Percentiles rank a stretch among this genome's conserved stretches.
Evolutionary conservation across 2,329 filamentous ascomycete genomes (phyloP).

Genomic region (Sphaerulina musiva): DNA sequence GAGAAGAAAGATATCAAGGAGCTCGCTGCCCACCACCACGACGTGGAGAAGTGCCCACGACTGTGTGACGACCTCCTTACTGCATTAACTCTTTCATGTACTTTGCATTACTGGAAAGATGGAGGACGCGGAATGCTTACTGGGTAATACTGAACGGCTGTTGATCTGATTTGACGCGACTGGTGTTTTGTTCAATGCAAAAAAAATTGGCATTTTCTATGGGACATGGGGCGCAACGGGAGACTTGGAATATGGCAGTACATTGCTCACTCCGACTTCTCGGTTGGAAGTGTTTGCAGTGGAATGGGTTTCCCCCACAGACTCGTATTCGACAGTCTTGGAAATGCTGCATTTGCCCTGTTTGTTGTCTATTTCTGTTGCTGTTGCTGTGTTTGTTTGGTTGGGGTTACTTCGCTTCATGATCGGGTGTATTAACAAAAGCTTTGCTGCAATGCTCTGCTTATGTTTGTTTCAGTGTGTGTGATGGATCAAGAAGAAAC

Average conservation of each 20-base stretch:
- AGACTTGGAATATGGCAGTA: neutral
- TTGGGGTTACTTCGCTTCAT: slow-evolving; percentile 4
- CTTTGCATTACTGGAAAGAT: slow-evolving; percentile 8
- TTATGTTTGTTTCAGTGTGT: slow-evolving; percentile 3
- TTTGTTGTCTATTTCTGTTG: neutral
- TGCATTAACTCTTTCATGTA: slow-evolving; percentile 6
- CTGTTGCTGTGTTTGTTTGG: neutral
- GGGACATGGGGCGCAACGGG: slow-evolving; percentile 1
- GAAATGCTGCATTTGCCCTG: slow-evolving; percentile 2
- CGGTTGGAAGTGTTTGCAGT: neutral
- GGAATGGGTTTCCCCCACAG: neutral
- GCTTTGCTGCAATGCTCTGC: slow-evolving; percentile 6
- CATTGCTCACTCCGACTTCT: neutral
- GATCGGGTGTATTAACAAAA: slow-evolving; percentile 13
- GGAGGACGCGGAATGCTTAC: slow-evolving; percentile 2
- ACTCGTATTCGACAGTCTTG: slow-evolving; percentile 9
- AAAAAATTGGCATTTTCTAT: neutral
- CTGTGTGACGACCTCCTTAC: slow-evolving; percentile 5
- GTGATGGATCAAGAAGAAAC: slow-evolving; percentile 12
- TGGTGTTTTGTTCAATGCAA: neutral
- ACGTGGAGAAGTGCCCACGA: slow-evolving; percentile 5
- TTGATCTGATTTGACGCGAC: slow-evolving; percentile 1
- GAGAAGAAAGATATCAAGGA: slow-evolving; percentile 18
- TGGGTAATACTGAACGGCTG: slow-evolving; percentile 12
- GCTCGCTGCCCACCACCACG: slow-evolving; percentile 18